Evolutionary conservation across 176 grass and related monocot species (phyloP).

Genomic region (Phoenix roebelenii): DNA sequence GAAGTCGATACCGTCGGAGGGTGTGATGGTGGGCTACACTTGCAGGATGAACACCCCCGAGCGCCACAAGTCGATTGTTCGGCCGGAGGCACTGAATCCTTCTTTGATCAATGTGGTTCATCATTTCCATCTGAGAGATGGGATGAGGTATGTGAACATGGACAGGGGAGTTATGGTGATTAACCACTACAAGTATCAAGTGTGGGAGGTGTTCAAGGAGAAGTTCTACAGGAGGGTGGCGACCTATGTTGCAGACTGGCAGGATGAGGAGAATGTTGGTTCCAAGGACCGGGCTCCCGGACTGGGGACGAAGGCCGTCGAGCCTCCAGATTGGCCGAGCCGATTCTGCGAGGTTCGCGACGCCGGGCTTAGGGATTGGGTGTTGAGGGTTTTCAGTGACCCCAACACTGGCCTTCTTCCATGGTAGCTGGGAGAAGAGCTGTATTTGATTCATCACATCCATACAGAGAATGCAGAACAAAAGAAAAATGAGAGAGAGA

Average conservation of each 20-base stretch:
- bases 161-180: slow-evolving; percentile 70
- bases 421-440: slow-evolving; percentile 42
- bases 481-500: slow-evolving; percentile 18
- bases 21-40: slow-evolving; percentile 61
- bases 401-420: slow-evolving; percentile 56
- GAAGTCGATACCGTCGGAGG: slow-evolving; percentile 50
- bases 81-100: slow-evolving; percentile 58
- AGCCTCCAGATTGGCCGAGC: slow-evolving; percentile 74
- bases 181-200: slow-evolving; percentile 99
- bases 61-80: slow-evolving; percentile 85
- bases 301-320: slow-evolving; percentile 76
- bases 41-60: slow-evolving; percentile 67
- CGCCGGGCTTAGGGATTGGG: slow-evolving; percentile 67
- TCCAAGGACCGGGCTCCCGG: slow-evolving; percentile 91
- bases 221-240: slow-evolving; percentile 82
- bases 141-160: slow-evolving; percentile 66
- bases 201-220: slow-evolving; percentile 98
- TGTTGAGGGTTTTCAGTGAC: slow-evolving; percentile 38
- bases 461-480: slow-evolving; percentile 15
- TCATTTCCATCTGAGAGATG: slow-evolving; percentile 90
- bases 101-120: slow-evolving; percentile 92
- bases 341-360: slow-evolving; percentile 90
- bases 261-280: slow-evolving; percentile 82
- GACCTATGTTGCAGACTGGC: slow-evolving; percentile 92
- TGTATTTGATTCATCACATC: slow-evolving; percentile 16